Conservation (phyloP, 1,284 basidiomycete genomes). For the Spongispora temasekensis region DNA sequence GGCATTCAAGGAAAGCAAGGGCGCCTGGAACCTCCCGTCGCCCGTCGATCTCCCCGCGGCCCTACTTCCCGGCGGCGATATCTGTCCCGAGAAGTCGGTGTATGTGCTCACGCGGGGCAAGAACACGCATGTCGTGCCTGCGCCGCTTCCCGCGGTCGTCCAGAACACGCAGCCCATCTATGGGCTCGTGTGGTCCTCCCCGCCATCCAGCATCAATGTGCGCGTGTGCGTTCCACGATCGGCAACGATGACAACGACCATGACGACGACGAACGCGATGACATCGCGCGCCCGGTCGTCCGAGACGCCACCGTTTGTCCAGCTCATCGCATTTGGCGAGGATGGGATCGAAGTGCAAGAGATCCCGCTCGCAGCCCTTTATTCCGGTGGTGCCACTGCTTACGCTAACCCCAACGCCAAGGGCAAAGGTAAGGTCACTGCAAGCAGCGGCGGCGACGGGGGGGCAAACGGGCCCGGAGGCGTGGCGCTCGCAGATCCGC, state of each 20-base stretch:
- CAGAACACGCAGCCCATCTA: slow-evolving; percentile 50
- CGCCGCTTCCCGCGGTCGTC: slow-evolving; percentile 61
- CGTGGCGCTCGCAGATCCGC: slow-evolving; percentile 53
- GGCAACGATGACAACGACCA: too few relatives aligned
- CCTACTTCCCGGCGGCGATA: slow-evolving; percentile 14
- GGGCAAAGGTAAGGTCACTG: slow-evolving; percentile 28
- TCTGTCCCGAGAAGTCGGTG: slow-evolving; percentile 41
- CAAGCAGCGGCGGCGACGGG: background rate
- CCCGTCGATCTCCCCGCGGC: slow-evolving; percentile 50
- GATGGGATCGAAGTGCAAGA: slow-evolving; percentile 74
- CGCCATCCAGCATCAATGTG: slow-evolving; percentile 55
- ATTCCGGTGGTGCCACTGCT: background rate
- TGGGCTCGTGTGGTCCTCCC: slow-evolving; percentile 56
- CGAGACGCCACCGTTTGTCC: slow-evolving; percentile 47
- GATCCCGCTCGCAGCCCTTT: slow-evolving; percentile 43
- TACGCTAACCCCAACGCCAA: background rate
- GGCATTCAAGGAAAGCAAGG: slow-evolving; percentile 44
- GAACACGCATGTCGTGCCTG: slow-evolving; percentile 65
- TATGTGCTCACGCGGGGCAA: slow-evolving; percentile 70
- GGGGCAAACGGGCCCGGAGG: slow-evolving; percentile 18
- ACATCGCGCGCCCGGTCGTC: background rate
- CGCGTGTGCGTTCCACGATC: slow-evolving; percentile 46
- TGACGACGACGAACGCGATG: too few relatives aligned
- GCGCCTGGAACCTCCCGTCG: slow-evolving; percentile 57
- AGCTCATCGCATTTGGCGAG: slow-evolving; percentile 66